These are phyloP conservation scores for Colletotrichum musicola DNA, from an alignment of 2,329 filamentous ascomycete genomes.

Conservation along the genomic window DNA sequence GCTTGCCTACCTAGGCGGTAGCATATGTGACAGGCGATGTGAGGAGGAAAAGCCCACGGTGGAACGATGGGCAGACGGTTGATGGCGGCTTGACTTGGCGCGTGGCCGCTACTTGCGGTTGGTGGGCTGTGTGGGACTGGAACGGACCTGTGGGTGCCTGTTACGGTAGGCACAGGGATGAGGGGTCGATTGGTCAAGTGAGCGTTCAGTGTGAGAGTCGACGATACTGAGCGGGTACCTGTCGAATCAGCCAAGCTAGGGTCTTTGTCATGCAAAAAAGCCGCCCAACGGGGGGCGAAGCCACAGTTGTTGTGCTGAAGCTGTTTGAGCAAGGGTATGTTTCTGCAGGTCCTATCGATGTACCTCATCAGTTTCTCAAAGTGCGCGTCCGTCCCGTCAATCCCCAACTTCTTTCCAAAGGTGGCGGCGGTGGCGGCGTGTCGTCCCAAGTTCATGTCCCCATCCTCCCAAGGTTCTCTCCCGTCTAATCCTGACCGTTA, in stretches of 20 bases:
- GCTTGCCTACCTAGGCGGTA: no score
- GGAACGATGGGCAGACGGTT: slow-evolving; percentile 21
- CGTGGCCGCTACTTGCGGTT: slow-evolving; percentile 14
- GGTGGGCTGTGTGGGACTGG: slow-evolving; percentile 24
- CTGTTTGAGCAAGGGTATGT: slow-evolving; percentile 34
- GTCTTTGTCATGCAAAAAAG: slow-evolving; percentile 29
- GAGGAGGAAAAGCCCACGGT: slow-evolving; percentile 15
- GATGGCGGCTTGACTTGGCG: background rate
- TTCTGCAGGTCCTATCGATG: slow-evolving; percentile 11
- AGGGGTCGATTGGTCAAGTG: background rate
- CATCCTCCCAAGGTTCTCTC: background rate
- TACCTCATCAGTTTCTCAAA: background rate
- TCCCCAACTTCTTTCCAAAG: background rate
- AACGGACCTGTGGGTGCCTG: slow-evolving; percentile 8
- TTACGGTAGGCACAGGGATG: slow-evolving; percentile 5
- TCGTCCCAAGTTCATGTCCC: slow-evolving; percentile 4
- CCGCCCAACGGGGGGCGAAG: slow-evolving; percentile 25
- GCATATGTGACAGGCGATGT: no score
- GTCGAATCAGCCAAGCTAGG: slow-evolving; percentile 2
- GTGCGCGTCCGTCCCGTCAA: background rate
- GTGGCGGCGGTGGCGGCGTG: background rate
- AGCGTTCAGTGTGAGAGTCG: background rate
- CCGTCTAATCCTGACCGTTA: slow-evolving; percentile 24
- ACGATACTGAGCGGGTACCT: slow-evolving; percentile 10
- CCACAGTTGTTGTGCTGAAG: slow-evolving; percentile 21